Base-by-base conservation (phyloP, 2,329 filamentous ascomycete genomes). In the Chaetomiaceae sp. region DNA sequence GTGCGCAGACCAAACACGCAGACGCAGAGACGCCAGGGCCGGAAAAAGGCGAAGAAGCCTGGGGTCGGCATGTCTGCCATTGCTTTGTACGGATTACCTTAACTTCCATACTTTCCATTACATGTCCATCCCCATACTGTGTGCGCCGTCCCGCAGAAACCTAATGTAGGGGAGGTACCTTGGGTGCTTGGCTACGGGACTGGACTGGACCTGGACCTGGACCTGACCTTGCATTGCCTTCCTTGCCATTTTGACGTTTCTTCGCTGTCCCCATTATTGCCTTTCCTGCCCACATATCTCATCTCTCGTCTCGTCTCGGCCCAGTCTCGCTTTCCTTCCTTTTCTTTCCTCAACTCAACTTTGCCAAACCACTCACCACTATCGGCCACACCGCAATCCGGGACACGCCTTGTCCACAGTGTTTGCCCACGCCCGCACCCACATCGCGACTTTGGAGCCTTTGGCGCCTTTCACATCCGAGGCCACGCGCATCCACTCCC, bases 181-280 rank as follows among this genome's bases (percentile, higher is more conserved):
- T 46, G 8, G 16, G 19, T 16, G n/a, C n/a, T n/a, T n/a, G n/a
- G n/a, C n/a, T n/a, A n/a, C n/a, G n/a, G n/a, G n/a, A n/a, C 27
- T 14, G 6, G 12, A 27, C 25, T 27, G 25, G 12, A 12, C 25
- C 6, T 6, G 25, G 6, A 6, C 17, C 44, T 27, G 37, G 47
- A 48, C 44, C 47, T 50, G 48, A 35, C 40, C 44, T 45, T 47
- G 38, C 30, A 35, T 48, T 53, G 35, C 35, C 53, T 46, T 54
- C 50, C 51, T 53, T 59, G 51, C 51, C 54, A 59, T 59, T 62
- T 62, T 58, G 59, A 58, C 58, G 58, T 58, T 60, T 58, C 55
- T 58, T 50, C 54, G 50, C 52, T 53, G 56, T 57, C 55, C 60
- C 60, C 60, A 60, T 61, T 62, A 56, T 60, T 61, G 52, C 46